A percentile compares a stretch with the other conserved stretches of the same genome.
Evolutionary conservation across 176 grass and related monocot species (phyloP).

Genomic region (Oryza meridionalis): DNA sequence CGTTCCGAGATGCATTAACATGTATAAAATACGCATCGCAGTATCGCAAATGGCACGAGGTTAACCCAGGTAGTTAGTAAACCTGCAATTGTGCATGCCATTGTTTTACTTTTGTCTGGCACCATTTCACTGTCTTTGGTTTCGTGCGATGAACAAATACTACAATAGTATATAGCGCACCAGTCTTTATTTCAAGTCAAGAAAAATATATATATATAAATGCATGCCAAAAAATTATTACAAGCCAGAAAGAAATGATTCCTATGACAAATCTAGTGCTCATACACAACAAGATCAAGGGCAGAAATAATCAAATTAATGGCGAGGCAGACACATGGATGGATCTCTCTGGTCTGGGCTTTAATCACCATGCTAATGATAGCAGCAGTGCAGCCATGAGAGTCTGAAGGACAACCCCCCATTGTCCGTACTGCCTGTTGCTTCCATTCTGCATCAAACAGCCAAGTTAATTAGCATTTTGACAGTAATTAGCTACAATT

Average conservation of each 20-base stretch:
- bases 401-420: slow-evolving; percentile 37
- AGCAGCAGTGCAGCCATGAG: slow-evolving; percentile 43
- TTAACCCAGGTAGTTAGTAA: background rate
- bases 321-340: background rate
- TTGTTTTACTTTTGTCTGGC: background rate
- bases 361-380: slow-evolving; percentile 41
- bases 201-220: background rate
- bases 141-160: slow-evolving; percentile 20
- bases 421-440: slow-evolving; percentile 14
- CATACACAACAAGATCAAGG: background rate
- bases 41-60: background rate
- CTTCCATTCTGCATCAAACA: slow-evolving; percentile 37
- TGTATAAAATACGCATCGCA: slow-evolving; percentile 23
- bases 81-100: background rate
- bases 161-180: background rate
- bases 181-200: slow-evolving; percentile 33
- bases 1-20: slow-evolving; percentile 34
- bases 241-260: slow-evolving; percentile 41
- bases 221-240: slow-evolving; percentile 34
- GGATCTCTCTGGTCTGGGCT: slow-evolving; percentile 1
- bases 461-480: background rate
- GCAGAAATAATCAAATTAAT: slow-evolving; percentile 12
- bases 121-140: background rate
- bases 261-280: slow-evolving; percentile 29
- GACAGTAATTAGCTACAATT: background rate